phyloP scores from a whole-genome alignment of 345 rosid species.

The Corchorus capsularis region DNA sequence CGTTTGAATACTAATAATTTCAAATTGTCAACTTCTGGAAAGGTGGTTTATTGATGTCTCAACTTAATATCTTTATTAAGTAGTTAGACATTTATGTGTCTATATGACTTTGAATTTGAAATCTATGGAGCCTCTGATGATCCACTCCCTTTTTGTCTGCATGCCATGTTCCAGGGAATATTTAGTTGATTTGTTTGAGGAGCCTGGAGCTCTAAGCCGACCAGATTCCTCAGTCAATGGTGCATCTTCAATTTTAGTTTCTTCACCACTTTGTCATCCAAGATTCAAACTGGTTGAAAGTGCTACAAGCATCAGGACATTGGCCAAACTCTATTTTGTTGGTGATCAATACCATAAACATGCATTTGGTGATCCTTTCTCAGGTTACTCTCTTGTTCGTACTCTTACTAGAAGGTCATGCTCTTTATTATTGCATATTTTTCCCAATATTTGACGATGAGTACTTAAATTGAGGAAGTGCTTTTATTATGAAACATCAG shows the following conservation, averaged over 20 bases:
- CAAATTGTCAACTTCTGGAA: neutral
- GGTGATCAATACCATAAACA: slow-evolving; percentile 37
- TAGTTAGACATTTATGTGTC: neutral
- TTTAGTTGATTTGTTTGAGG: slow-evolving; percentile 50
- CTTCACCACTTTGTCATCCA: slow-evolving; percentile 56
- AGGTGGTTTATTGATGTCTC: neutral
- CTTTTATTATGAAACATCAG: neutral
- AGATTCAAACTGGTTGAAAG: slow-evolving; percentile 40
- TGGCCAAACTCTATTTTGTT: slow-evolving; percentile 45
- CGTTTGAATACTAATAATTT: neutral
- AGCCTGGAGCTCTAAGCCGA: slow-evolving; percentile 48
- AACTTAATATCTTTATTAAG: neutral
- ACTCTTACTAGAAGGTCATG: neutral
- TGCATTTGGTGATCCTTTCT: slow-evolving; percentile 35
- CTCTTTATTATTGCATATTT: neutral
- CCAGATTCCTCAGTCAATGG: slow-evolving; percentile 56
- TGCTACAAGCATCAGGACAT: slow-evolving; percentile 40
- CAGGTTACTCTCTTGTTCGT: slow-evolving; percentile 35
- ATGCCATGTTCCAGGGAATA: slow-evolving; percentile 43
- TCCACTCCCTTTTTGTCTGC: neutral
- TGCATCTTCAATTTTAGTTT: slow-evolving; percentile 47
- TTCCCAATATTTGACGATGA: neutral
- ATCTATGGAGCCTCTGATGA: neutral
- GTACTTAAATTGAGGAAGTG: neutral
- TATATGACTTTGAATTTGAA: neutral